phyloP scores from a whole-genome alignment of 192 early-diverging fungal species.

The Umbelopsis vinacea region DNA sequence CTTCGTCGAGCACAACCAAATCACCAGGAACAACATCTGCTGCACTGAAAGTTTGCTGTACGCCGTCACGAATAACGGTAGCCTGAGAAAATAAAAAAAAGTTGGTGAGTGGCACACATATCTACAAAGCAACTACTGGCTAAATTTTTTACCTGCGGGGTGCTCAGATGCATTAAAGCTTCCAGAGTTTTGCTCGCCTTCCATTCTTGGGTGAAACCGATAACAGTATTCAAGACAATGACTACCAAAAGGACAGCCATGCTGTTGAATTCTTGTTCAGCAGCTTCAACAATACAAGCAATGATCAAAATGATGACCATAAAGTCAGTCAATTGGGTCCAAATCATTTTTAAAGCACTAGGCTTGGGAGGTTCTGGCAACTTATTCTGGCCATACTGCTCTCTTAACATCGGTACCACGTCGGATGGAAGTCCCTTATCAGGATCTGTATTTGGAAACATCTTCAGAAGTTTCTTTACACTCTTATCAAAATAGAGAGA shows the following conservation, averaged over 20 bases:
- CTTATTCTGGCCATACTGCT: slow-evolving; percentile 85
- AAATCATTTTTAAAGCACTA: slow-evolving; percentile 73
- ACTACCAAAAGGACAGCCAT: slow-evolving; percentile 66
- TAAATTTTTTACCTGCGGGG: slow-evolving; percentile 58
- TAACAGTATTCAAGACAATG: slow-evolving; percentile 82
- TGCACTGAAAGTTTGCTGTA: slow-evolving; percentile 70
- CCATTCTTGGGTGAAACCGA: slow-evolving; percentile 95
- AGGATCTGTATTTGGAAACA: slow-evolving; percentile 77
- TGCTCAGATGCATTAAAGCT: slow-evolving; percentile 83
- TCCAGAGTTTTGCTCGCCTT: slow-evolving; percentile 92
- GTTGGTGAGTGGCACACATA: background rate
- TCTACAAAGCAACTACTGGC: background rate
- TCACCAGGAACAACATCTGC: slow-evolving; percentile 86
- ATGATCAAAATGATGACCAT: slow-evolving; percentile 90
- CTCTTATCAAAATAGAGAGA: slow-evolving; percentile 93
- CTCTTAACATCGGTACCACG: slow-evolving; percentile 64
- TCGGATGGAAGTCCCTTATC: slow-evolving; percentile 66
- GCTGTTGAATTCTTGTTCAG: slow-evolving; percentile 55
- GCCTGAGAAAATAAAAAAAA: slow-evolving; percentile 45
- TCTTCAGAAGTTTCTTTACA: slow-evolving; percentile 77
- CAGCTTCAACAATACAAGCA: slow-evolving; percentile 80
- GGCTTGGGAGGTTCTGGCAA: slow-evolving; percentile 80
- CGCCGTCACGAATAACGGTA: slow-evolving; percentile 82
- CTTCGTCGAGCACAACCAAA: slow-evolving; percentile 87
- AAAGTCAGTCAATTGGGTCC: slow-evolving; percentile 91